Evolutionary conservation across 192 early-diverging fungal genomes (phyloP), one percentile per base, ranked within the genome.

Genomic region (Coemansia sp.): DNA sequence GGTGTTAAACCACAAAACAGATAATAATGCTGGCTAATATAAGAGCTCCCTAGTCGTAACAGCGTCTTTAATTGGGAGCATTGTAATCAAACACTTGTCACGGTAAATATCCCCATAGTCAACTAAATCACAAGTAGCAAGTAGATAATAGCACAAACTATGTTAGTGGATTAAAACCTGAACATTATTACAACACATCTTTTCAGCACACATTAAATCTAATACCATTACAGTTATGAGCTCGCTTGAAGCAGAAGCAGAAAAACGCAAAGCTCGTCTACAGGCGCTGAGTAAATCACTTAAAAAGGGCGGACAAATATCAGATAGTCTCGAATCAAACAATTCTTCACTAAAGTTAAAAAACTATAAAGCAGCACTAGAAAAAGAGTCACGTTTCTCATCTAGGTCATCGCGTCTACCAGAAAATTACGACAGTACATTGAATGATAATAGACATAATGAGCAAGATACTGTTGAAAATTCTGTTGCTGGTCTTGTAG

Each of bases 231-330:
- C 20, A 51, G 23, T 8, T 6, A 70, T 70, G 60, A 63, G 55
- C 25, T 22, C 61, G 10, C 85, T 91, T 76, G 90, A 91, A 65
- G 85, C 82, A 71, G 83, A 83, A 58, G 76, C 89, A 25, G 61
- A 75, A 59, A 86, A 86, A 42, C 81, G 91, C 68, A 90, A 92
- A 68, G 88, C 81, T 51, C 84, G 89, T 33, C 80, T 92, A 19
- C 85, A 85, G 17, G 86, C 87, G 33, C 67, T 90, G 31, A 78
- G 75, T 67, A 84, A 88, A 71, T 67, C 58, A 76, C 22, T 68
- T 69, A 10, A 68, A 73, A 36, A 51, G 52, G 27, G 22, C 21
- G 9, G 71, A 53, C 59, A 67, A 63, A 52, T 53, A 42, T 29
- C 59, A 54, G 58, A 39, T n/a, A 39, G 23, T 21, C 32, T 59